Conservation (phyloP, 176 grass and related monocot genomes). For the Carex littledalei region DNA sequence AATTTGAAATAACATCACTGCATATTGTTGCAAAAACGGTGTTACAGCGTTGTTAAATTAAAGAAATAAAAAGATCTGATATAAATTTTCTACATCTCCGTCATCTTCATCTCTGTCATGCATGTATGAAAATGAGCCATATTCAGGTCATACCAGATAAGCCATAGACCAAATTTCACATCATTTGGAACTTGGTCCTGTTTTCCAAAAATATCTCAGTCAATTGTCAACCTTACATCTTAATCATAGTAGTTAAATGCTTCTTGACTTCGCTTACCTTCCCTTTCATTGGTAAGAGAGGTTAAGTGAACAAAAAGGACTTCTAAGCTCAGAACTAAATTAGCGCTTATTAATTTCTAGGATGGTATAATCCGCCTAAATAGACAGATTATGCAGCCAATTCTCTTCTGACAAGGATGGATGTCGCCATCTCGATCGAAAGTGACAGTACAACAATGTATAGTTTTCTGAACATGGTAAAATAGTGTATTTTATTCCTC, state of each 20-base stretch:
- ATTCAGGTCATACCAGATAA: background rate
- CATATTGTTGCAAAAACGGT: background rate
- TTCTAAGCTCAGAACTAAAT: background rate
- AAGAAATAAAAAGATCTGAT: background rate
- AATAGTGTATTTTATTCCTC: background rate
- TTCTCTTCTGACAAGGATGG: background rate
- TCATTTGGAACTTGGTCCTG: background rate
- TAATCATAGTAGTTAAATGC: background rate
- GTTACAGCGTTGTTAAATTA: background rate
- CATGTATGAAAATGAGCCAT: background rate
- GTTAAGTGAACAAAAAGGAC: background rate
- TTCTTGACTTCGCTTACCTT: background rate
- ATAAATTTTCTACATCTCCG: background rate
- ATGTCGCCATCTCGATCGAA: background rate
- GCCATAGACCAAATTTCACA: background rate
- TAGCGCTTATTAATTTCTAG: background rate
- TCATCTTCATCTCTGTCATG: background rate
- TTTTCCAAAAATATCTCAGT: background rate
- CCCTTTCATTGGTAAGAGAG: background rate
- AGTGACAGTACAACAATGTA: background rate
- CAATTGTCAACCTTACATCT: background rate
- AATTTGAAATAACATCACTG: conserved; percentile 39
- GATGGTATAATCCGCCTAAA: background rate
- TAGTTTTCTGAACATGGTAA: background rate
- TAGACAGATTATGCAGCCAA: background rate